Evolutionary conservation across 495 filamentous ascomycete genomes (phyloP).

Genomic region (Cercophora newfieldiana): DNA sequence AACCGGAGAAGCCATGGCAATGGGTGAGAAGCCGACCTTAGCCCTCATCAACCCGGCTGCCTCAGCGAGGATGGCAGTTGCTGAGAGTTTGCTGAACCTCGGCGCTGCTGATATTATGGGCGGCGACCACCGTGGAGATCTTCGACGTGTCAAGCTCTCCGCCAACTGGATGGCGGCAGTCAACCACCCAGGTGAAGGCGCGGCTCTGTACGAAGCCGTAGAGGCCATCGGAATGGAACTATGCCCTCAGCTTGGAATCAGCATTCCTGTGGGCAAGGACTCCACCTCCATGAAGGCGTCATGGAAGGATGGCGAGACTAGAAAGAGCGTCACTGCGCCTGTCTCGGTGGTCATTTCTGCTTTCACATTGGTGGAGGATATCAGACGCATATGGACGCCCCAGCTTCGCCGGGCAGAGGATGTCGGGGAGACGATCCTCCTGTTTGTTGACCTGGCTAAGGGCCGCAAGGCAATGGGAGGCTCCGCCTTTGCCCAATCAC

Average conservation of each 20-base stretch:
- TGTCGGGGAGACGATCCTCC: constrained; percentile 83
- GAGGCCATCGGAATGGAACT: constrained; percentile 91
- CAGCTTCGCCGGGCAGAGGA: constrained; percentile 79
- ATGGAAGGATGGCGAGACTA: constrained; percentile 75
- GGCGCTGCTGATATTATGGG: constrained; percentile 81
- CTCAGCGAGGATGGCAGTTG: constrained; percentile 96
- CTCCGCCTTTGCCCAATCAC: constrained; percentile 89
- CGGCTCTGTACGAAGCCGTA: constrained; percentile 91
- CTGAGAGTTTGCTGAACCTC: constrained; percentile 89
- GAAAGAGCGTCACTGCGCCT: constrained; percentile 88
- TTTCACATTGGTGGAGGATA: constrained; percentile 78
- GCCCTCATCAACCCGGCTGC: constrained; percentile 89
- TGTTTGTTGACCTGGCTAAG: constrained; percentile 86
- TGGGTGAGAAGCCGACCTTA: constrained; percentile 90
- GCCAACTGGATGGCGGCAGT: constrained; percentile 99
- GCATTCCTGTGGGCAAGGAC: constrained; percentile 95
- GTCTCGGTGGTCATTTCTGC: constrained; percentile 88
- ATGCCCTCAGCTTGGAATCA: constrained; percentile 75
- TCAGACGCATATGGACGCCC: constrained; percentile 89
- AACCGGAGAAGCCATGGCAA: constrained; percentile 93
- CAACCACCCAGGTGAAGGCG: constrained; percentile 90
- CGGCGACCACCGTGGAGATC: constrained; percentile 43
- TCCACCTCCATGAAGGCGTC: constrained; percentile 99
- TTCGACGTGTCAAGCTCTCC: constrained; percentile 79
- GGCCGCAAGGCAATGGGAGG: constrained; percentile 81